phyloP scores from a whole-genome alignment of 148 eudicot genomes.

The Arbutus unedo region DNA sequence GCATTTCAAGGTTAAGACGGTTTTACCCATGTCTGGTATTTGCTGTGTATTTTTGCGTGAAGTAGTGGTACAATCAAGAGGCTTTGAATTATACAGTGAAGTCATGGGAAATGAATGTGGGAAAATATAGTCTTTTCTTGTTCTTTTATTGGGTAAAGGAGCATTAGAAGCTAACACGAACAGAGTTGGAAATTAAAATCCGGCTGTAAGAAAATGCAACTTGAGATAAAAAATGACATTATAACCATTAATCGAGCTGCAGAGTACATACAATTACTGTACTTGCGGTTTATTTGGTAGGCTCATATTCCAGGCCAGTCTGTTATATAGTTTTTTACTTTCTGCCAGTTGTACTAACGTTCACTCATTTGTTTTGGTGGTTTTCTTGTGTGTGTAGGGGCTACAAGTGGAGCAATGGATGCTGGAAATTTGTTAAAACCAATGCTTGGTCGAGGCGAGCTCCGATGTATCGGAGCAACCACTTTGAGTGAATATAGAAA shows the following conservation, averaged over 20 bases:
- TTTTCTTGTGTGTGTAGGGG: slow-evolving; percentile 39
- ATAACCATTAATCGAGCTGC: neutral
- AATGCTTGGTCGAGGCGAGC: slow-evolving; percentile 96
- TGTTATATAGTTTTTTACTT: neutral
- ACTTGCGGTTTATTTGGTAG: neutral
- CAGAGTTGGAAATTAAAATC: neutral
- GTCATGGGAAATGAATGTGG: neutral
- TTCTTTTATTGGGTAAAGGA: neutral
- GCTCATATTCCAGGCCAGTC: neutral
- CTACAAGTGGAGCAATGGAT: slow-evolving; percentile 91
- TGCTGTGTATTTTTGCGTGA: neutral
- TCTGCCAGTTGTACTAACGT: neutral
- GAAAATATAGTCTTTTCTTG: neutral
- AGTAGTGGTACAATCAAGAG: neutral
- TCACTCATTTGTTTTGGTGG: neutral
- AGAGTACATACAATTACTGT: neutral
- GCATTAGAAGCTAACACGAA: neutral
- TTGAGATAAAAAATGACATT: neutral
- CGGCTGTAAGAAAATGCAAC: neutral
- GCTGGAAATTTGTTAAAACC: slow-evolving; percentile 87
- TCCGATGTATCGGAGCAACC: slow-evolving; percentile 94
- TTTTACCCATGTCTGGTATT: neutral
- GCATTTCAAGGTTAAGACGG: neutral
- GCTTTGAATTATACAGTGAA: neutral
- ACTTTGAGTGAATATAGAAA: slow-evolving; percentile 90